Evolutionary conservation across 2,329 filamentous ascomycete species (phyloP), one percentile per base, ranked within the genome.

Genomic region (Sporothrix pallida): DNA sequence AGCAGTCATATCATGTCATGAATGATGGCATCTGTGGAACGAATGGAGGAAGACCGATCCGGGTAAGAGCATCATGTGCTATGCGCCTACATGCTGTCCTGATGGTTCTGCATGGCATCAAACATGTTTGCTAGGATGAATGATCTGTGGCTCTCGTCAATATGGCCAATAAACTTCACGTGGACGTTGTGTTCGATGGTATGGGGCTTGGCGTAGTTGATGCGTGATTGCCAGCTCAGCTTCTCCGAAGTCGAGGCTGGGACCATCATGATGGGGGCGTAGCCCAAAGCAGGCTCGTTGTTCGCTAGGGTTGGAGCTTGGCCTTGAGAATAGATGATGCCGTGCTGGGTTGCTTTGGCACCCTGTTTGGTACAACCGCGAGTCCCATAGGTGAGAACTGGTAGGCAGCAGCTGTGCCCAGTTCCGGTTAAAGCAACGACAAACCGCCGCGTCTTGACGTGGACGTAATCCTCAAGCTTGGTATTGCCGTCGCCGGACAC

Each of bases 171-270:
- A 77, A 89, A 88, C 76, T 86, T 83, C n/a, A 89, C 86, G 63
- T 83, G 84, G 76, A 86, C 81, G 76, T 90, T 90, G 80, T 89
- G 88, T 78, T 89, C 87, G 37, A 90, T 82, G 2, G 86, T 87
- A 42, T 84, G 82, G 6, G 87, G 80, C 75, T 89, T 89, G 5
- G 86, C 85, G 78, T 89, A 89, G 79, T 89, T 89, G 76, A 89
- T 83, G 5, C 88, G 84, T 13, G 88, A 90, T 75, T 86, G 84
- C 44, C 76, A 81, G 12, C 82, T 81, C 7, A 89, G 81, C 72
- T 80, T 83, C 74, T 89, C 86, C 15, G 81, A 79, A 3, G 82
- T 80, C 31, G 31, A 37, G 23, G 79, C 81, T 23, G 88, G 83
- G 0, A 82, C 78, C 58, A 87, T 81, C 42, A 80, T 80, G 50